Evolutionary conservation across 176 grass and related monocot species (phyloP).

Genomic region (Avena insularis): DNA sequence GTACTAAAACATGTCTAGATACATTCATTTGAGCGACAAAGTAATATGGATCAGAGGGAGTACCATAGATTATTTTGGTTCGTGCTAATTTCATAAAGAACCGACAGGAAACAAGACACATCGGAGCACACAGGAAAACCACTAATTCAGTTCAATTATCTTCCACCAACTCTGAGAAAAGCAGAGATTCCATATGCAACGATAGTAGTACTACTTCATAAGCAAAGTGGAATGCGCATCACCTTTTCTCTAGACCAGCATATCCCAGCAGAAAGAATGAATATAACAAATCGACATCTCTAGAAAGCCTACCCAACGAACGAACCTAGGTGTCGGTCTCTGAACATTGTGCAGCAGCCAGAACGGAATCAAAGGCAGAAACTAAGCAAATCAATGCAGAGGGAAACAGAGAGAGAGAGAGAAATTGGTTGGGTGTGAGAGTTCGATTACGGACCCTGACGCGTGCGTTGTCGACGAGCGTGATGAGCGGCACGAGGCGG

Average conservation of each 20-base stretch:
- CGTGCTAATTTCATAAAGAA: slow-evolving; percentile 19
- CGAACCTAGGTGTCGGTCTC: neutral
- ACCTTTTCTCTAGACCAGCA: neutral
- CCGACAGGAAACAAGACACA: slow-evolving; percentile 43
- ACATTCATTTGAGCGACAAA: too few relatives aligned
- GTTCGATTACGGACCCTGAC: slow-evolving; percentile 55
- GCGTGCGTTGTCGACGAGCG: slow-evolving; percentile 81
- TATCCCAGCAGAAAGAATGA: neutral
- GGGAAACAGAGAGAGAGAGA: neutral
- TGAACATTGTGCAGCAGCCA: neutral
- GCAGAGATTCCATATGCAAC: slow-evolving; percentile 21
- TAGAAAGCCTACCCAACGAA: neutral
- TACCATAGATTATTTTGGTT: slow-evolving; percentile 30
- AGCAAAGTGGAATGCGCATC: slow-evolving; percentile 8
- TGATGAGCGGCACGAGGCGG: slow-evolving; percentile 86
- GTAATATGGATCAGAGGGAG: too few relatives aligned
- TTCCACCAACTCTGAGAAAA: slow-evolving; percentile 40
- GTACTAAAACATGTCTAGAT: too few relatives aligned
- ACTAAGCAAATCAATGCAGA: neutral
- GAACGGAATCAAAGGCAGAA: neutral
- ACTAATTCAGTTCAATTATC: slow-evolving; percentile 3
- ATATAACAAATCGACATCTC: neutral
- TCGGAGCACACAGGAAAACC: slow-evolving; percentile 36
- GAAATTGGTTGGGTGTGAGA: neutral
- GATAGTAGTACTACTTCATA: neutral